Percentiles rank a stretch among this genome's conserved stretches.
These are phyloP conservation scores for Galerina marginata DNA, from an alignment of 768 basidiomycete genomes.

Conservation along the genomic window DNA sequence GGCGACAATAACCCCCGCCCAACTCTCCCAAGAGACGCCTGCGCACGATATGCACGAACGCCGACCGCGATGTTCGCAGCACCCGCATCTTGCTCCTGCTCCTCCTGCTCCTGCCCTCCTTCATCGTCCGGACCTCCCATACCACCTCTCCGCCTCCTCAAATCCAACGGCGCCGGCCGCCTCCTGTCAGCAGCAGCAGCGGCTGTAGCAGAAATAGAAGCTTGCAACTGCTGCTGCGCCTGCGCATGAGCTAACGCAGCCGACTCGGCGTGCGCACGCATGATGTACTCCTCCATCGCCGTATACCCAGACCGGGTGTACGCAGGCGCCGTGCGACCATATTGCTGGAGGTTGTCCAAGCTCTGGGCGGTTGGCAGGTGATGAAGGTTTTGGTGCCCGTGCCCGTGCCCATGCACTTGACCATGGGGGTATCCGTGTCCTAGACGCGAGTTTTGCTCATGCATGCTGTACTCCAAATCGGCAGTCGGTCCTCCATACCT, in stretches of 20 bases:
- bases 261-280: conserved; percentile 56
- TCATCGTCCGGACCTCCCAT: conserved; percentile 20
- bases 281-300: conserved; percentile 68
- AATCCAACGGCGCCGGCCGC: conserved; percentile 42
- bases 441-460: too few species aligned
- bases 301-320: conserved; percentile 60
- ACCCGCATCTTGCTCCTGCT: conserved; percentile 8
- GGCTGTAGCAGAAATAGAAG: neutral
- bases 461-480: conserved; percentile 11
- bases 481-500: conserved; percentile 4
- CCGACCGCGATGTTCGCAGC: conserved; percentile 43
- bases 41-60: conserved; percentile 47
- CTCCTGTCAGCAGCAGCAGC: conserved; percentile 24
- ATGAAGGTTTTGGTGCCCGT: conserved; percentile 3
- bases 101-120: conserved; percentile 4
- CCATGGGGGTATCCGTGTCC: neutral
- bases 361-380: conserved; percentile 23
- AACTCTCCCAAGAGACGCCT: conserved; percentile 33
- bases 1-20: conserved; percentile 24
- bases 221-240: conserved; percentile 18
- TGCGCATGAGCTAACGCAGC: conserved; percentile 22
- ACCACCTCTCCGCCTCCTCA: conserved; percentile 24
- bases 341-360: conserved; percentile 21
- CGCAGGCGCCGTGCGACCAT: conserved; percentile 28
- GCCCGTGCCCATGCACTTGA: conserved; percentile 5